Percentiles rank a stretch among this genome's conserved stretches.
Evolutionary conservation across 2,329 filamentous ascomycete genomes (phyloP).

Genomic region (Talaromyces sp.): DNA sequence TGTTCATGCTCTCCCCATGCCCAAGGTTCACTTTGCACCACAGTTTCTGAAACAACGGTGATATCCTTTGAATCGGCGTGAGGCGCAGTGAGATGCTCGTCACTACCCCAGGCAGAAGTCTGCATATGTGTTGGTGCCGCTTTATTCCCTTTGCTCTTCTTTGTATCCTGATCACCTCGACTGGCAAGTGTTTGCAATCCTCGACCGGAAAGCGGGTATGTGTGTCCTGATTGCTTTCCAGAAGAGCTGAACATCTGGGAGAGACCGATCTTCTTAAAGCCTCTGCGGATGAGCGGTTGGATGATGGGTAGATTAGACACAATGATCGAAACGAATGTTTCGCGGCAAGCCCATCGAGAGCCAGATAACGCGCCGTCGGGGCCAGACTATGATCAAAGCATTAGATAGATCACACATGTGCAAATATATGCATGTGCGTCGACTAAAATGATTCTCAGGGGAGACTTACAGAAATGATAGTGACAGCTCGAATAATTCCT

Average conservation of each 20-base stretch:
- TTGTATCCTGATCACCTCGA: conserved; percentile 13
- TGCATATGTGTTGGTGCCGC: conserved; percentile 19
- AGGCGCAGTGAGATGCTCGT: conserved; percentile 29
- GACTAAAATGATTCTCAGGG: background rate
- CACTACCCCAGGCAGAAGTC: conserved; percentile 31
- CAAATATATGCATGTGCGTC: too few relatives aligned
- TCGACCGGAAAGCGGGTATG: conserved; percentile 21
- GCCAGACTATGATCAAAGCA: conserved; percentile 25
- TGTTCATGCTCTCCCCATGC: background rate
- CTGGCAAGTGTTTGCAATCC: conserved; percentile 19
- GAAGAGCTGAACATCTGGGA: conserved; percentile 29
- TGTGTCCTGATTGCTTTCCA: conserved; percentile 18
- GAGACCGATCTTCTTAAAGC: conserved; percentile 30
- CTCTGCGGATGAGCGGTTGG: conserved; percentile 34
- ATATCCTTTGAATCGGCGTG: conserved; percentile 21
- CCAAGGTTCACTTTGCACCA: conserved; percentile 29
- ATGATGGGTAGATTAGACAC: conserved; percentile 47
- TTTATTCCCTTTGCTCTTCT: conserved; percentile 12
- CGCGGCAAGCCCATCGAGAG: conserved; percentile 47
- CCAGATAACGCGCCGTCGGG: conserved; percentile 38
- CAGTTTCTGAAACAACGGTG: conserved; percentile 30
- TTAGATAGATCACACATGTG: background rate
- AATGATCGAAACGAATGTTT: conserved; percentile 47
- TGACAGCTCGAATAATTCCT: conserved; percentile 54
- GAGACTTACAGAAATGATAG: conserved; percentile 44